Conservation (phyloP, 2,329 filamentous ascomycete genomes). For the Trichoderma hamatum region DNA sequence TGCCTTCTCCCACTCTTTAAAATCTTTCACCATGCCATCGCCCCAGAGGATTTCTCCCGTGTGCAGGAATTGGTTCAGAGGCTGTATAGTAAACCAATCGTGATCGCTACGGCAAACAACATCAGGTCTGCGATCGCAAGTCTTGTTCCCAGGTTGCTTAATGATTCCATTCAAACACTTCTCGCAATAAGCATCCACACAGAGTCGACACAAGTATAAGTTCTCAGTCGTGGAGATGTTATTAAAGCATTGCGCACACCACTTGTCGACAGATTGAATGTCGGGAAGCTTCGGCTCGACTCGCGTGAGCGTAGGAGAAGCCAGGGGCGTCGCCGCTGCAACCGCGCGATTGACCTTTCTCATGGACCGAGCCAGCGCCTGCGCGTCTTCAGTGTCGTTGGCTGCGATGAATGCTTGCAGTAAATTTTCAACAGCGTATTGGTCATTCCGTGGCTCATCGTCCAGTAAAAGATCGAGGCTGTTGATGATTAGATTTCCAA, state of each 20-base stretch:
- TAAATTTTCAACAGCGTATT: constrained; percentile 47
- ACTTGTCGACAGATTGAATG: constrained; percentile 40
- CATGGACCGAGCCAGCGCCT: constrained; percentile 46
- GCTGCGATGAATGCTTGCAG: constrained; percentile 45
- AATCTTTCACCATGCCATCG: constrained; percentile 38
- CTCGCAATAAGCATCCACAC: constrained; percentile 46
- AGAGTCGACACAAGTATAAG: constrained; percentile 44
- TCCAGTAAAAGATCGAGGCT: constrained; percentile 46
- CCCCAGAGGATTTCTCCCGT: constrained; percentile 45
- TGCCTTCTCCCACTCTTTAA: constrained; percentile 43
- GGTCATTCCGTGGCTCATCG: constrained; percentile 47
- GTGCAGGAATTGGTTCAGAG: constrained; percentile 41
- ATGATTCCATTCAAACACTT: constrained; percentile 40
- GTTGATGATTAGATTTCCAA: constrained; percentile 42
- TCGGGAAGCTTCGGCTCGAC: constrained; percentile 44
- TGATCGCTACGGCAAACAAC: constrained; percentile 44
- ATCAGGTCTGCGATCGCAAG: constrained; percentile 35
- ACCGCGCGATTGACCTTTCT: constrained; percentile 40
- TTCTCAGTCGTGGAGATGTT: constrained; percentile 38
- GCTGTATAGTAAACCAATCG: constrained; percentile 45
- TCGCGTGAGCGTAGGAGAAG: constrained; percentile 37
- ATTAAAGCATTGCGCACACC: constrained; percentile 46
- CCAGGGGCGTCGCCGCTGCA: constrained; percentile 34
- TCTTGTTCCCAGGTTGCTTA: constrained; percentile 38
- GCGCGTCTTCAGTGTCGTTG: constrained; percentile 42